These are phyloP conservation scores for Hymenoscyphus fructigenus DNA, from an alignment of 2,329 filamentous ascomycete genomes.

Conservation along the genomic window DNA sequence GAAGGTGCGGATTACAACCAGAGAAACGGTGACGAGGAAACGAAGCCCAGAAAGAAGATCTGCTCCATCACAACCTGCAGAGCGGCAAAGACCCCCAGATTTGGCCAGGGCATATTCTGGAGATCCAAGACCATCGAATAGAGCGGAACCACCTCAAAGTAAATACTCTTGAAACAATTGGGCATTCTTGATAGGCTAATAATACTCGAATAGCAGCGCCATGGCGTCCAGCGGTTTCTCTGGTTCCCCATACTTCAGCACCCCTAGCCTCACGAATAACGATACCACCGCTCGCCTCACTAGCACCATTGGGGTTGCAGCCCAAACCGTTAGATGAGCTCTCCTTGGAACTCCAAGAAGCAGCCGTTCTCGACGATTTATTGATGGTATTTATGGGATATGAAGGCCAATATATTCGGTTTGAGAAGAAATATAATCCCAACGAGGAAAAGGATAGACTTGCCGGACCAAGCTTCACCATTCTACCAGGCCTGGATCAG, in stretches of 20 bases:
- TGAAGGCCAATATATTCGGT: slow-evolving; percentile 96
- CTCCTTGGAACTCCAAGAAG: slow-evolving; percentile 79
- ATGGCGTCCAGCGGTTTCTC: slow-evolving; percentile 79
- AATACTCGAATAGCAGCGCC: slow-evolving; percentile 38
- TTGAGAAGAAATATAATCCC: slow-evolving; percentile 78
- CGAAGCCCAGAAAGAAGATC: slow-evolving; percentile 53
- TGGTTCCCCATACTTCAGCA: slow-evolving; percentile 65
- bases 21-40: slow-evolving; percentile 60
- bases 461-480: slow-evolving; percentile 75
- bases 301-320: slow-evolving; percentile 67
- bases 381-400: slow-evolving; percentile 97
- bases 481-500: slow-evolving; percentile 82
- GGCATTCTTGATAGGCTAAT: slow-evolving; percentile 45
- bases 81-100: slow-evolving; percentile 27
- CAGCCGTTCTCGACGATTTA: slow-evolving; percentile 83
- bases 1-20: slow-evolving; percentile 56
- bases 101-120: slow-evolving; percentile 26
- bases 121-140: slow-evolving; percentile 39
- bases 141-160: slow-evolving; percentile 52
- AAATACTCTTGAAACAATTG: slow-evolving; percentile 38
- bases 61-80: slow-evolving; percentile 21
- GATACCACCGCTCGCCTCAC: slow-evolving; percentile 71
- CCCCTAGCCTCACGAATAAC: slow-evolving; percentile 50
- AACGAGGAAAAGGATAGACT: slow-evolving; percentile 82
- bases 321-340: slow-evolving; percentile 68